These are phyloP conservation scores for Tuber melanosporum DNA, from an alignment of 495 filamentous ascomycete species.

Conservation along the genomic window DNA sequence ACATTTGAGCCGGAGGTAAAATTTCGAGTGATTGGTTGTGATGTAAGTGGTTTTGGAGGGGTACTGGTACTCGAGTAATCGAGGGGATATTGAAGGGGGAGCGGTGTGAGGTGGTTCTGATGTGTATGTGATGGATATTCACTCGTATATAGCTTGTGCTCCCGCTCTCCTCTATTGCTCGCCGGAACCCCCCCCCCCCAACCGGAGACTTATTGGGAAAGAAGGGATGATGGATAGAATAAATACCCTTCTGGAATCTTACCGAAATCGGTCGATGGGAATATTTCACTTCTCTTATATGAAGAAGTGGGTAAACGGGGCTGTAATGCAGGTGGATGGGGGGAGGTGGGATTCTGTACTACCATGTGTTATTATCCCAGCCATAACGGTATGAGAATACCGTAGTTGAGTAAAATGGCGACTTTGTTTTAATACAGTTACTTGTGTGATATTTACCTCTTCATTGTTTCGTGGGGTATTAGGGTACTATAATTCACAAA, in stretches of 20 bases:
- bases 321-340: not conserved
- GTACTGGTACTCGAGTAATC: not conserved
- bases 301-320: not conserved
- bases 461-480: not conserved
- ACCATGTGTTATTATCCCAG: not conserved
- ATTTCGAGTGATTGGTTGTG: not conserved
- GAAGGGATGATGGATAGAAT: not conserved
- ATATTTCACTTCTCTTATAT: not conserved
- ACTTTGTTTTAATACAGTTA: not conserved
- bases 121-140: not conserved
- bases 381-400: not conserved
- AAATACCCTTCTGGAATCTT: not conserved
- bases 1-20: not conserved
- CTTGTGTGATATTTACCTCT: not conserved
- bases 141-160: not conserved
- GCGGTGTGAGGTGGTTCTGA: not conserved
- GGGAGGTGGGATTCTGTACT: not conserved
- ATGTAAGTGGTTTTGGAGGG: not conserved
- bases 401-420: not conserved
- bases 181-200: too few relatives aligned
- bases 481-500: not conserved
- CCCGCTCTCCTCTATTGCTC: not conserved
- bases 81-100: not conserved
- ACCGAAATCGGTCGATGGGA: not conserved
- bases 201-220: not conserved